Evolutionary conservation across 805 yeast species (phyloP), one percentile per base, ranked within the genome.

Genomic region (Helenozyma rhizophorensis): DNA sequence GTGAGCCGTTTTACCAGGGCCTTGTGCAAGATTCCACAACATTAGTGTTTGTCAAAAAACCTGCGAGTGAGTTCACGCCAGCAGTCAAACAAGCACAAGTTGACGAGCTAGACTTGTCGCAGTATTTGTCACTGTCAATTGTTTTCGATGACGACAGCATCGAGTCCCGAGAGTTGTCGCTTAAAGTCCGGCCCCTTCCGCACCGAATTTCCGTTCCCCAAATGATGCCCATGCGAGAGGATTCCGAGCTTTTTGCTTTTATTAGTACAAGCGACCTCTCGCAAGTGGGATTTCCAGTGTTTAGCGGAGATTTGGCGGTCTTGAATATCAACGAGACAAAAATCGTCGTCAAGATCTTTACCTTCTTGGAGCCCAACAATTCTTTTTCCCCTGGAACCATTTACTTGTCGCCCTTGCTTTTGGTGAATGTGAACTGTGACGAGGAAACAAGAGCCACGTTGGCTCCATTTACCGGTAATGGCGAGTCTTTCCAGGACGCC

Each of bases 1-100:
- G 87, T 51, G 94, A 84, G 45, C 95, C 95, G 0, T 68, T 76
- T 2, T 75, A 72, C 25, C 94, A 84, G 51, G 95, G 95, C 1
- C 43, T 53, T 6, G 47, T 82, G 1, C 53, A 59, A 14, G 35
- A 42, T 2, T 53, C 56, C 1, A 78, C 90, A 0, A 62, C 62
- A n/a, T 57, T 85, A 2, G 70, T 78, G 2, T 56, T 83, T 19
- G 71, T 79, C 12, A 71, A 68, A 37, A 35, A 34, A 10, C 29
- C 45, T 9, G 50, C 54, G 2, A 14, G 14, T 4, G 40, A 29
- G 13, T 13, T n/a, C 7, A 9, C 8, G 11, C 4, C 9, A 2
- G 16, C 22, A 5, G 22, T 14, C 5, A 12, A 11, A 8, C 19
- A 5, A 5, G 19, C 5, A 7, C 15, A 9, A 11, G 19, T 8